Evolutionary conservation across 2,329 filamentous ascomycete species (phyloP), one percentile per base, ranked within the genome.

Genomic region (Phaeosphaeria sp.): DNA sequence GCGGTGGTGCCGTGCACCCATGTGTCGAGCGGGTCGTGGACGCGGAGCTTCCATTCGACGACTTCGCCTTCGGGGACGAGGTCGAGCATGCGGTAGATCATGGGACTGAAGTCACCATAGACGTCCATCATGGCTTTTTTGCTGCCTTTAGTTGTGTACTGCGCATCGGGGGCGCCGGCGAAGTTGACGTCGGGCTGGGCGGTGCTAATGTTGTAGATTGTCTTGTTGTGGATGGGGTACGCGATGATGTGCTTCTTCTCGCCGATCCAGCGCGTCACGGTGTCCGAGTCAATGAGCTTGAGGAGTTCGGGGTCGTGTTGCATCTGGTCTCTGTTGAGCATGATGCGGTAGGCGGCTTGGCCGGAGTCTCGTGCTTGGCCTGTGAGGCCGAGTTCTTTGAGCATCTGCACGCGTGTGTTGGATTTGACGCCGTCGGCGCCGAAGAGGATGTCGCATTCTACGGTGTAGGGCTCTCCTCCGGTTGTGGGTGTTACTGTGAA

Each of bases 301-400:
- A 89, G 79, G 48, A 92, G 80, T 62, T 91, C 89, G 0, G 89
- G 84, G 65, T 93, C 89, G 21, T 84, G 65, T 55, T 82, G 77
- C 85, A 93, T 90, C 57, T 89, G 82, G 27, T 86, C 83, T 13
- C 90, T 86, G 1, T 84, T 85, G 18, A 93, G 82, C 86, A 93
- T 90, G 76, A 93, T 91, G 13, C 91, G 86, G 79, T 93, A 93
- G 2, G 90, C 89, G 0, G 91, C 91, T 77, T 93, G 89, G 3
- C 89, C 87, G 0, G 90, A 92, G 63, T 91, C 89, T 57, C 87
- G 80, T 65, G 89, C 85, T 53, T 86, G 80, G 21, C 83, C 83
- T 6, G 78, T 74, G 60, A 83, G 78, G 44, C 82, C 81, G 1
- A 86, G 77, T 43, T 80, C 77, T 36, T 80, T 75, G 1, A 91